Evolutionary conservation across 345 rosid species (phyloP).

Genomic region (Noccaea bulbosa): DNA sequence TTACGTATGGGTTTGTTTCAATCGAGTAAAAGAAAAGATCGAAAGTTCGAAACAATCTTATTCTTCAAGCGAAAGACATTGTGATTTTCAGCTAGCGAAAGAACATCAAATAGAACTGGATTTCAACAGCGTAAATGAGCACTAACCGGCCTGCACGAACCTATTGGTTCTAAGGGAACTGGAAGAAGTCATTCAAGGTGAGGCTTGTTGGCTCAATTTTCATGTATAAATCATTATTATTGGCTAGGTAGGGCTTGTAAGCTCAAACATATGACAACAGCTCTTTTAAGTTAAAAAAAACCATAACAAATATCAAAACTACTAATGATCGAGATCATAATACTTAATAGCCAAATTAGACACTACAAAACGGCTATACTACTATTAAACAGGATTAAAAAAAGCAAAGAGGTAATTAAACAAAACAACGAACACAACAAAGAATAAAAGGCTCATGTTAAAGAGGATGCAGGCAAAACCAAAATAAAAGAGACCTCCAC

Average conservation of each 20-base stretch:
- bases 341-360: neutral
- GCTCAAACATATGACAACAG: neutral
- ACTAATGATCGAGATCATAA: neutral
- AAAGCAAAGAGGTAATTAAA: constrained; percentile 1
- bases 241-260: neutral
- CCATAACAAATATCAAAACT: neutral
- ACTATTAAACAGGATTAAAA: neutral
- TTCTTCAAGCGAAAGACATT: neutral
- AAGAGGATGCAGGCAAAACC: neutral
- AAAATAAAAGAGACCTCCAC: constrained; percentile 20
- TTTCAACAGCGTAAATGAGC: neutral
- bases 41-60: neutral
- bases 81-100: neutral
- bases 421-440: neutral
- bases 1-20: neutral
- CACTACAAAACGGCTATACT: neutral
- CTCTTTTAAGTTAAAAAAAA: constrained; percentile 2
- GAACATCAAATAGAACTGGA: neutral
- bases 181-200: neutral
- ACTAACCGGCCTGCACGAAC: neutral
- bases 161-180: neutral
- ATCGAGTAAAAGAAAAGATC: neutral
- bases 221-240: no score
- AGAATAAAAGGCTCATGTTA: neutral
- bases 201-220: neutral